Evolutionary conservation across 2,329 filamentous ascomycete genomes (phyloP), one percentile per base, ranked within the genome.

Genomic region (Colletotrichum phormii): DNA sequence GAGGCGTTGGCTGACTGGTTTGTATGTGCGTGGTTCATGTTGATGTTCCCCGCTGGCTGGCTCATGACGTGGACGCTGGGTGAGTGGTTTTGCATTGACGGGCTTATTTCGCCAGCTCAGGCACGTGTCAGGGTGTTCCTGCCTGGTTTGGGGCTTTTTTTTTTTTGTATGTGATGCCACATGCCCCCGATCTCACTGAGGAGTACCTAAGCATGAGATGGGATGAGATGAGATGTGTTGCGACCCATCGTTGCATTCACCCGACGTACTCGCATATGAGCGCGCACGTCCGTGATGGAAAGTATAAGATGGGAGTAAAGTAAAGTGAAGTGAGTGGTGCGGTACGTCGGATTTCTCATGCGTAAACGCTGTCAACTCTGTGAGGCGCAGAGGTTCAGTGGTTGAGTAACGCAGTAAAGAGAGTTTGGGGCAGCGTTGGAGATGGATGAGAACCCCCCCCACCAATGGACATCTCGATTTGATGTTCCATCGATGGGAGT

Each of bases 41-140:
- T 18, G 37, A 42, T 42, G 15, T 42, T 42, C 13, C 55, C 46
- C 24, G 29, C 33, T 22, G 13, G 62, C 24, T 5, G 35, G 37
- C 61, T n/a, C 29, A 51, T 46, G 68, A 59, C 13, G 53, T 24
- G 18, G 26, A 69, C 60, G 24, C 49, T 42, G 15, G 42, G 22
- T 22, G 65, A 60, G 65, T 42, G 18, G 64, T 63, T 69, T 60
- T 42, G 70, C 70, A 70, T 72, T 72, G 70, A 72, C 22, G 60
- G 60, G n/a, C 66, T 54, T 60, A 70, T 70, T 49, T 70, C 37
- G 51, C 42, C 29, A 65, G 64, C 60, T 65, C 70, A 29, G 26
- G 26, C 26, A 29, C 26, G 26, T 29, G 26, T 29, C 26, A 5
- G 26, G 26, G 26, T 29, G 26, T 29, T 4, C 26, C 26, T 29